These are phyloP conservation scores for Backusella luteola DNA, from an alignment of 192 early-diverging fungal species.

Conservation along the genomic window DNA sequence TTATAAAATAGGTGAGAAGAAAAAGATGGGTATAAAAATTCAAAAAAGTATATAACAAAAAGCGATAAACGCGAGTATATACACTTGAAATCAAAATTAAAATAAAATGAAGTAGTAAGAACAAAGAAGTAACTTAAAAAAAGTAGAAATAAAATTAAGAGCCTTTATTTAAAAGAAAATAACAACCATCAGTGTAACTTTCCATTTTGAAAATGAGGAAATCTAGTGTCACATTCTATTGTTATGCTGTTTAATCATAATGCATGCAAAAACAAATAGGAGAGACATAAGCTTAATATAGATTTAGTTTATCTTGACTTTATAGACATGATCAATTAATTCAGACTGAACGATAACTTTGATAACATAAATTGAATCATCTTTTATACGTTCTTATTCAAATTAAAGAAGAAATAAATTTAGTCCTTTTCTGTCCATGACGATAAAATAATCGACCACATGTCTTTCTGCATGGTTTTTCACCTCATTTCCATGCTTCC, in stretches of 20 bases:
- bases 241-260: slow-evolving; percentile 7
- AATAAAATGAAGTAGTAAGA: not conserved
- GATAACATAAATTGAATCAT: not conserved
- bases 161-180: slow-evolving; percentile 4
- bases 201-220: not conserved
- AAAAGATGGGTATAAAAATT: not conserved
- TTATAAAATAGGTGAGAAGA: not conserved
- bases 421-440: not conserved
- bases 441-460: not conserved
- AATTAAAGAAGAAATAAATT: not conserved
- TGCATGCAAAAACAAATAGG: slow-evolving; percentile 10
- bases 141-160: not conserved
- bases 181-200: slow-evolving; percentile 6
- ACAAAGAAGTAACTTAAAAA: not conserved
- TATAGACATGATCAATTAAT: not conserved
- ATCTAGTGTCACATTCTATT: slow-evolving; percentile 7
- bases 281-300: slow-evolving; percentile 3
- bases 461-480: not conserved
- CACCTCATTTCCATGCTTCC: not conserved
- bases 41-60: not conserved
- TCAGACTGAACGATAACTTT: not conserved
- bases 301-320: not conserved
- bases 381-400: not conserved
- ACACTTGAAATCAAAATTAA: not conserved
- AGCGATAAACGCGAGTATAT: not conserved